Evolutionary conservation across 1,284 basidiomycete species (phyloP).

Genomic region (Cutaneotrichosporon cavernicola): DNA sequence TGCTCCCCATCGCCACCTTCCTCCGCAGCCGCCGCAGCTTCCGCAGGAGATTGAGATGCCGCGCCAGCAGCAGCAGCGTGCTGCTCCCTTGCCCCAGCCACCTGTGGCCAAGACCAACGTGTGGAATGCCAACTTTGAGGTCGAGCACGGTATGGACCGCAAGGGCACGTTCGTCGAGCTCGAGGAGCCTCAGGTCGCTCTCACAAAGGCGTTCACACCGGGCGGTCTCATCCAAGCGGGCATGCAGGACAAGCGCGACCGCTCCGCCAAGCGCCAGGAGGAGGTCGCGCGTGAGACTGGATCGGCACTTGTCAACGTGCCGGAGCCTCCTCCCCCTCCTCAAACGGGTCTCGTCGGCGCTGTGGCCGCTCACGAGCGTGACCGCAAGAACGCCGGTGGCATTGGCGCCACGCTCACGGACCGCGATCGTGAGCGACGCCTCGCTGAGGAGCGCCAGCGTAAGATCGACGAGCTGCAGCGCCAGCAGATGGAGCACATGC

Average conservation of each 20-base stretch:
- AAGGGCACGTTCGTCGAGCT: conserved; percentile 69
- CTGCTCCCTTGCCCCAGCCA: conserved; percentile 55
- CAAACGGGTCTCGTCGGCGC: conserved; percentile 94
- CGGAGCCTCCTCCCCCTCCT: conserved; percentile 89
- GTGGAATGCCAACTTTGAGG: conserved; percentile 82
- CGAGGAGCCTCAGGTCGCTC: conserved; percentile 67
- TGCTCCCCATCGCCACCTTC: conserved; percentile 24
- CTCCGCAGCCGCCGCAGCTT: conserved; percentile 21
- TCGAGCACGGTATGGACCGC: conserved; percentile 57
- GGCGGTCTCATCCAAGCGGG: conserved; percentile 93
- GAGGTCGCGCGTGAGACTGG: conserved; percentile 86
- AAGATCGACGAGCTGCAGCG: conserved; percentile 86
- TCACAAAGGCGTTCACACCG: conserved; percentile 90
- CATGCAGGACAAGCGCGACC: conserved; percentile 89
- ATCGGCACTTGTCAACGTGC: conserved; percentile 86
- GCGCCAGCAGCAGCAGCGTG: conserved; percentile 13
- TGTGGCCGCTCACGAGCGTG: conserved; percentile 90
- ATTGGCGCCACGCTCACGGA: conserved; percentile 92
- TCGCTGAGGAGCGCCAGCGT: conserved; percentile 86
- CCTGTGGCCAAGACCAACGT: conserved; percentile 60
- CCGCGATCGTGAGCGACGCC: conserved; percentile 83
- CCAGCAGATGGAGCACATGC: conserved; percentile 68
- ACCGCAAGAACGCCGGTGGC: conserved; percentile 89
- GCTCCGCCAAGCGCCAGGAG: conserved; percentile 92
- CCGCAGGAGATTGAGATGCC: not conserved